Evolutionary conservation across 176 grass and related monocot species (phyloP).

Genomic region (Avena atlantica): DNA sequence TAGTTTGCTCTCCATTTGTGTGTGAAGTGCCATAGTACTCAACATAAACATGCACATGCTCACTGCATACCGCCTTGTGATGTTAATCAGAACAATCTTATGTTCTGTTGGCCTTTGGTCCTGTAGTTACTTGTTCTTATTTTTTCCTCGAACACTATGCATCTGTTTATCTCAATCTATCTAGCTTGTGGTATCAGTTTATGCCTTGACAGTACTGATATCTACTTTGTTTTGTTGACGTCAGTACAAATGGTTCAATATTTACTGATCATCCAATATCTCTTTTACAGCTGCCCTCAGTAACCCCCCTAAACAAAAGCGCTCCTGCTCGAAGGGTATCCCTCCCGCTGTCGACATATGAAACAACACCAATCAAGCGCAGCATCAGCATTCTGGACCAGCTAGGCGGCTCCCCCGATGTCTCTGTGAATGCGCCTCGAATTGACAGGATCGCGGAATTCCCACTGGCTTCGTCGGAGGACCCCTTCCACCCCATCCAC

Average conservation of each 20-base stretch:
- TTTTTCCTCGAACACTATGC: no score
- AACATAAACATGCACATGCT: background rate
- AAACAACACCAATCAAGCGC: slow-evolving; percentile 46
- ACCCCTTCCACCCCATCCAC: slow-evolving; percentile 55
- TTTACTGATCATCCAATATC: background rate
- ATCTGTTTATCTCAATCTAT: background rate
- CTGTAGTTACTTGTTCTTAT: no score
- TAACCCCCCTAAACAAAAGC: slow-evolving; percentile 42
- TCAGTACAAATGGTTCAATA: background rate
- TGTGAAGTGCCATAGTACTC: slow-evolving; percentile 15
- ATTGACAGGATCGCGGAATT: slow-evolving; percentile 94
- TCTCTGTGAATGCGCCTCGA: slow-evolving; percentile 83
- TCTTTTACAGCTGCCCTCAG: slow-evolving; percentile 36
- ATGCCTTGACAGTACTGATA: background rate
- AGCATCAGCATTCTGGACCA: slow-evolving; percentile 56
- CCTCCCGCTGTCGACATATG: slow-evolving; percentile 63
- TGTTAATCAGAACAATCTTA: no score
- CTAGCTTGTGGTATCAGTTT: background rate
- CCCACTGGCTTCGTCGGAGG: slow-evolving; percentile 70
- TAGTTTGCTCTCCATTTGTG: slow-evolving; percentile 4
- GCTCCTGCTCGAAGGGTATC: slow-evolving; percentile 56
- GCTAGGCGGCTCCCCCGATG: slow-evolving; percentile 64
- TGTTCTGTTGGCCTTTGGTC: no score
- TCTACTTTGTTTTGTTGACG: background rate
- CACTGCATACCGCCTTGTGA: no score